Percentiles rank a stretch among this genome's conserved stretches.
phyloP scores from a whole-genome alignment of 345 rosid genomes.

The Eucalyptus marginata region DNA sequence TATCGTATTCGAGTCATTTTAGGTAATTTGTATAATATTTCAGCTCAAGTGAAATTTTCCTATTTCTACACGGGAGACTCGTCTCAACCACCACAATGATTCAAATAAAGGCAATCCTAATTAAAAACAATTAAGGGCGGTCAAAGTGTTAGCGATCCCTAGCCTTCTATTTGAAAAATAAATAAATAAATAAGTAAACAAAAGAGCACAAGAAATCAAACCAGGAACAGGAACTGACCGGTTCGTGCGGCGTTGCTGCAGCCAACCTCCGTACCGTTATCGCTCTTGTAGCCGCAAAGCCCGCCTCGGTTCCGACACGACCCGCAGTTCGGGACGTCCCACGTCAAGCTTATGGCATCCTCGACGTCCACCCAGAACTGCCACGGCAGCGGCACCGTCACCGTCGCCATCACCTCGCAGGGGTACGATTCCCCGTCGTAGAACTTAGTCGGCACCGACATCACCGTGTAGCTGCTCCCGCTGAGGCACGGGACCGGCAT shows the following conservation, averaged over 20 bases:
- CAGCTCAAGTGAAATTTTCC: not conserved
- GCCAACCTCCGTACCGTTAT: not conserved
- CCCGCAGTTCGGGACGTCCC: constrained; percentile 25
- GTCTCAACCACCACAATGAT: not conserved
- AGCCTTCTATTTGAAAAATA: not conserved
- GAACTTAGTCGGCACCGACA: not conserved
- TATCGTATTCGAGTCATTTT: not conserved
- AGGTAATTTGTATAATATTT: accelerated
- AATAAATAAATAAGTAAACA: not conserved
- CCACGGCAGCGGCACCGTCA: constrained; percentile 14
- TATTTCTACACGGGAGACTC: accelerated
- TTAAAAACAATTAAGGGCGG: not conserved
- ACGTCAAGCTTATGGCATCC: not conserved
- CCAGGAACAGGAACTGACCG: not conserved
- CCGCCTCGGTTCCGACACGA: constrained; percentile 10
- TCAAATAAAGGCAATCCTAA: not conserved
- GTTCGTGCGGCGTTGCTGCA: constrained; percentile 3
- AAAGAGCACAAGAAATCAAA: not conserved
- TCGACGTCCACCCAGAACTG: not conserved
- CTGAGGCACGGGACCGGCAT: constrained; percentile 25
- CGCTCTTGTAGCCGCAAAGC: constrained; percentile 13
- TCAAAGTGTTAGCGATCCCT: not conserved
- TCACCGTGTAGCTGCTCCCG: constrained; percentile 8
- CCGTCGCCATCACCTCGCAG: not conserved
- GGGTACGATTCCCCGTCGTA: not conserved